Conservation (phyloP, 148 eudicot genomes). For the Salicornia ramosissima region DNA sequence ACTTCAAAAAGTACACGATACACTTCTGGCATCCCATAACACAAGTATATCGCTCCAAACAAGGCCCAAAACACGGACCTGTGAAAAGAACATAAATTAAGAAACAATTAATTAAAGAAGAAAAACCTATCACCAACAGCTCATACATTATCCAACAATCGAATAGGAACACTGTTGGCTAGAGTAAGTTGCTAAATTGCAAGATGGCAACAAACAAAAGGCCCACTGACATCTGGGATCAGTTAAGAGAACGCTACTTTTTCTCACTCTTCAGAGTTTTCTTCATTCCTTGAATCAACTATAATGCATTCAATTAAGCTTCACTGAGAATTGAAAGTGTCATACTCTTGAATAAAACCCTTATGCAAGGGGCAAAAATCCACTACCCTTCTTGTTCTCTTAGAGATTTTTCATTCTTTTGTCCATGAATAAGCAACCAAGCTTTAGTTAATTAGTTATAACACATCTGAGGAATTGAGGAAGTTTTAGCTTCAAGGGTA, state of each 20-base stretch:
- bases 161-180: not conserved
- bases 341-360: not conserved
- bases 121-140: not conserved
- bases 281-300: not conserved
- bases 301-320: not conserved
- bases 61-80: constrained; percentile 95
- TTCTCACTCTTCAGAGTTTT: not conserved
- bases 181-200: not conserved
- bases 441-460: too few relatives aligned
- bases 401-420: too few relatives aligned
- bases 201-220: not conserved
- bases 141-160: not conserved
- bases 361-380: not conserved
- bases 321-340: not conserved
- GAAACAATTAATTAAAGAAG: not conserved
- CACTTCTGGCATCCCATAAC: constrained; percentile 97
- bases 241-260: not conserved
- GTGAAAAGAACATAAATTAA: constrained; percentile 20
- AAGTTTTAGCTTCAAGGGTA: too few relatives aligned
- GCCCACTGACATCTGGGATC: not conserved
- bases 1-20: constrained; percentile 98
- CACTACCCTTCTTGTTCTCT: not conserved
- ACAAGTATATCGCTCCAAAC: constrained; percentile 95
- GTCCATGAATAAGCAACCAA: too few relatives aligned
- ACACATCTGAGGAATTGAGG: too few relatives aligned